These are phyloP conservation scores for Massarina eburnea DNA, from an alignment of 2,329 filamentous ascomycete genomes.

Conservation along the genomic window DNA sequence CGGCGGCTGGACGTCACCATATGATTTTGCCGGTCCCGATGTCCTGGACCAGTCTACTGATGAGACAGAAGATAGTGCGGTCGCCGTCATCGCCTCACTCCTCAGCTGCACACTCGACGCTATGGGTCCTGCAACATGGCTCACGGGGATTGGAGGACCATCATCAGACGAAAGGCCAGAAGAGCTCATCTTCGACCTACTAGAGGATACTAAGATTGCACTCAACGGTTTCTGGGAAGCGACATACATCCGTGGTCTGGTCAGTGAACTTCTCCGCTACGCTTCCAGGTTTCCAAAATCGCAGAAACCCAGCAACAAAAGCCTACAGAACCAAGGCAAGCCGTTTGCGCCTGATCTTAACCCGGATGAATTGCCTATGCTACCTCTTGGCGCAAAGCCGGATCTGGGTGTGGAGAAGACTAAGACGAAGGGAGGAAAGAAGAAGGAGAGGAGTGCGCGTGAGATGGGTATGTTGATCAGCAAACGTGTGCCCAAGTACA, in stretches of 20 bases:
- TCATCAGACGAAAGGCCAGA: constrained; percentile 58
- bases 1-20: constrained; percentile 74
- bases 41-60: constrained; percentile 42
- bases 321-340: constrained; percentile 49
- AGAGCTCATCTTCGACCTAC: constrained; percentile 66
- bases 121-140: constrained; percentile 73
- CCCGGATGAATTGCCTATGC: constrained; percentile 50
- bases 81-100: constrained; percentile 70
- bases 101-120: constrained; percentile 75
- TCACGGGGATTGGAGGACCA: constrained; percentile 53
- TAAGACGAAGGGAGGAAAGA: constrained; percentile 70
- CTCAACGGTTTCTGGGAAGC: constrained; percentile 73
- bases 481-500: constrained; percentile 79
- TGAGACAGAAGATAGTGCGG: constrained; percentile 65
- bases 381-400: constrained; percentile 74
- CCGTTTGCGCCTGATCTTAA: constrained; percentile 45
- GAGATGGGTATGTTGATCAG: constrained; percentile 78
- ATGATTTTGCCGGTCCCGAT: constrained; percentile 61
- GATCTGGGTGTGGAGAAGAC: constrained; percentile 49
- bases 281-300: constrained; percentile 30
- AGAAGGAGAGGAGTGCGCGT: constrained; percentile 67
- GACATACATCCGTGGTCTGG: constrained; percentile 63
- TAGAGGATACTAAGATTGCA: constrained; percentile 69
- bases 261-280: constrained; percentile 68
- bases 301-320: constrained; percentile 34